phyloP scores from a whole-genome alignment of 139 green algal genomes.

The Micromonas pusilla region DNA sequence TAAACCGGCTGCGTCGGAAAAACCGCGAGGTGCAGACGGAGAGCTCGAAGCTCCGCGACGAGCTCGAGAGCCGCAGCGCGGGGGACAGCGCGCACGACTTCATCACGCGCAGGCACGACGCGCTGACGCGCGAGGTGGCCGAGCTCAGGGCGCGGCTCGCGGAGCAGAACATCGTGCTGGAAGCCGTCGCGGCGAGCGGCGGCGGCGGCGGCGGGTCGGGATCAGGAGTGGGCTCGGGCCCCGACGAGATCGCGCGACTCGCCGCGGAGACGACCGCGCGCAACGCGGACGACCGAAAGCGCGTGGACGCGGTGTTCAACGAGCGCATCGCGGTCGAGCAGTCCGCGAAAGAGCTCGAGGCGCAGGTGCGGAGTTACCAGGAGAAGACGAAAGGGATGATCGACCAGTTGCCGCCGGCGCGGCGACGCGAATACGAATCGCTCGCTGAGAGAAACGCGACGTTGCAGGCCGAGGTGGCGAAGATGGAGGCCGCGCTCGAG shows the following conservation, averaged over 20 bases:
- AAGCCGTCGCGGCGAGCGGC: slow-evolving; percentile 56
- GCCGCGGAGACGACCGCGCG: no score
- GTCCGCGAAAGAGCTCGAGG: slow-evolving; percentile 41
- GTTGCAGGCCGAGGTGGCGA: not conserved
- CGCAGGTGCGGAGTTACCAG: slow-evolving; percentile 35
- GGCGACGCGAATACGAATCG: not conserved
- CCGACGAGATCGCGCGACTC: slow-evolving; percentile 38
- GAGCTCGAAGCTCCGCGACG: slow-evolving; percentile 42
- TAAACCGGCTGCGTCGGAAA: slow-evolving; percentile 59
- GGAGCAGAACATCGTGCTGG: slow-evolving; percentile 68
- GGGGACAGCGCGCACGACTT: slow-evolving; percentile 5
- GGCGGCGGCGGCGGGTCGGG: no score
- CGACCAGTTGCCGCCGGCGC: no score
- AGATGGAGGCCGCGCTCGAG: not conserved
- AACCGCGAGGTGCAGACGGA: slow-evolving; percentile 30
- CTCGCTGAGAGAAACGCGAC: not conserved
- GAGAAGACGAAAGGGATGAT: no score
- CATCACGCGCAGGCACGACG: slow-evolving; percentile 22
- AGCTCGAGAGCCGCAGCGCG: slow-evolving; percentile 45
- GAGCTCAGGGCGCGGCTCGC: slow-evolving; percentile 57
- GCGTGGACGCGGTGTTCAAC: slow-evolving; percentile 55
- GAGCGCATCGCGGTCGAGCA: slow-evolving; percentile 45
- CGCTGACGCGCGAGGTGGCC: slow-evolving; percentile 55
- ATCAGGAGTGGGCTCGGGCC: slow-evolving; percentile 7
- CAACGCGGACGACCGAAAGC: no score